These are phyloP conservation scores for Suillus brevipes DNA, from an alignment of 768 basidiomycete species.

Conservation along the genomic window DNA sequence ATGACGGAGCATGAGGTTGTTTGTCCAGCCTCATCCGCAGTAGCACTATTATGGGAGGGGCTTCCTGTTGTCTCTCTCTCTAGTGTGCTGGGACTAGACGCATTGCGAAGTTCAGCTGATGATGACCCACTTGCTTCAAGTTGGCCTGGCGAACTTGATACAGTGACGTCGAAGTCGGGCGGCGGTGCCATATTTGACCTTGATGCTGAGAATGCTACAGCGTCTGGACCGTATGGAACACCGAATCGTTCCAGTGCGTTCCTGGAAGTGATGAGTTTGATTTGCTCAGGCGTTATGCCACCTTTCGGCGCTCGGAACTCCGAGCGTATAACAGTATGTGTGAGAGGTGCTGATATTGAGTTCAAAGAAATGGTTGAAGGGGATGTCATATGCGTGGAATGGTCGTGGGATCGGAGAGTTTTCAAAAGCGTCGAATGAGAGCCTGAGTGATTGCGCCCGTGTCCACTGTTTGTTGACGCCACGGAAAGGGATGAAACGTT, in stretches of 20 bases:
- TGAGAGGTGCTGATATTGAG: constrained; percentile 74
- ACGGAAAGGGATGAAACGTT: constrained; percentile 24
- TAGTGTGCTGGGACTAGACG: background rate
- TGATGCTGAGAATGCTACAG: constrained; percentile 59
- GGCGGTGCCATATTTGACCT: constrained; percentile 47
- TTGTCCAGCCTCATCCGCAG: constrained; percentile 3
- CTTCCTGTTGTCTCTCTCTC: background rate
- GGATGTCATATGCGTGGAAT: constrained; percentile 50
- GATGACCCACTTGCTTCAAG: background rate
- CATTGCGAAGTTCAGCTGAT: background rate
- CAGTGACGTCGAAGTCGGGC: constrained; percentile 48
- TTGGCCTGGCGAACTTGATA: background rate
- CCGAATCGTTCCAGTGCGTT: constrained; percentile 71
- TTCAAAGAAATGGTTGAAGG: constrained; percentile 71
- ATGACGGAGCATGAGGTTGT: background rate
- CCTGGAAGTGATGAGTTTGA: constrained; percentile 68
- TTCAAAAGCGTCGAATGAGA: constrained; percentile 30
- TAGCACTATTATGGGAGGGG: background rate
- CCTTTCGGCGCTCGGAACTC: constrained; percentile 61
- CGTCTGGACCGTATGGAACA: constrained; percentile 74
- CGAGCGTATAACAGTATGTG: constrained; percentile 70
- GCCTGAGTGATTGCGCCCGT: constrained; percentile 38
- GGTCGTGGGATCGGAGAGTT: constrained; percentile 40
- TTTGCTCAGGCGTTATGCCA: constrained; percentile 51
- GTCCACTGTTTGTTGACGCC: constrained; percentile 25